phyloP scores from a whole-genome alignment of 2,329 filamentous ascomycete species.

The Colletotrichum phormii region DNA sequence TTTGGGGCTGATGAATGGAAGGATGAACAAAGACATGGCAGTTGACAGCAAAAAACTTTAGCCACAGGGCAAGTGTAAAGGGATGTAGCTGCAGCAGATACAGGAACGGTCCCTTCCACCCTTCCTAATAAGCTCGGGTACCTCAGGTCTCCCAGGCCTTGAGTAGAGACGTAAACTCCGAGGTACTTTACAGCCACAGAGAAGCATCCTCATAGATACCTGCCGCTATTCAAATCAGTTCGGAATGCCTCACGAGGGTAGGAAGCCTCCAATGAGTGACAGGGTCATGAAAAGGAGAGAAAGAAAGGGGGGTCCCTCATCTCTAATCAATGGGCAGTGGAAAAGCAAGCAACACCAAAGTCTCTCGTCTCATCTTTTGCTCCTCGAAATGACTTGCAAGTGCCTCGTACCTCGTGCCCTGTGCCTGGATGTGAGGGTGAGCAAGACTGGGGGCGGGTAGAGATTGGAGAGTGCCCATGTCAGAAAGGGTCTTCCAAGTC shows the following conservation, averaged over 20 bases:
- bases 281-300: constrained; percentile 3
- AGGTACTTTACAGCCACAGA: background rate
- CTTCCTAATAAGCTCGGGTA: no score
- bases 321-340: background rate
- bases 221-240: background rate
- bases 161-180: background rate
- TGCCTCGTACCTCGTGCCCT: background rate
- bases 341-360: background rate
- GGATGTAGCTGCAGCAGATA: background rate
- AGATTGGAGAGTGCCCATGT: constrained; percentile 3
- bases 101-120: background rate
- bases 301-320: background rate
- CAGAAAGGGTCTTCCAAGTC: background rate
- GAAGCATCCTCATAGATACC: background rate
- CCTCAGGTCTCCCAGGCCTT: no score
- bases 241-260: background rate
- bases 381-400: background rate
- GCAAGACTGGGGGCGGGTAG: background rate
- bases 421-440: background rate
- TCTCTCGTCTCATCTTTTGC: background rate
- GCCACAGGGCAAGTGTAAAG: background rate
- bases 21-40: background rate
- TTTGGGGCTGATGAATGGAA: background rate
- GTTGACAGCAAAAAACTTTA: background rate
- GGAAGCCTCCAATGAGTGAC: background rate